These are phyloP conservation scores for Castanospermum australe DNA, from an alignment of 306 rosid genomes.

Conservation along the genomic window DNA sequence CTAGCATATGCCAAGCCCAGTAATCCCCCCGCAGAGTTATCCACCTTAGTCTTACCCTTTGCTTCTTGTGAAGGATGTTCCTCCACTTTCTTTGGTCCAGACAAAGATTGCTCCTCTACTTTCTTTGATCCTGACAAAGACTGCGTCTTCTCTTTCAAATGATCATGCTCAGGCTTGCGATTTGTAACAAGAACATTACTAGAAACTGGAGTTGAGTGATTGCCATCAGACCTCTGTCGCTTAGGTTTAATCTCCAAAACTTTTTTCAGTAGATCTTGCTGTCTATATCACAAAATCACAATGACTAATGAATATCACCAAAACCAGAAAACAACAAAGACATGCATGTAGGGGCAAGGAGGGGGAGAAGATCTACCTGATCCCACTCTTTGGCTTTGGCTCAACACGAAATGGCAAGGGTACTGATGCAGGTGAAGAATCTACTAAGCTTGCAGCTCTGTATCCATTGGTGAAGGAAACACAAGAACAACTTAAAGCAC, in stretches of 20 bases:
- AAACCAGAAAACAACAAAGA: background rate
- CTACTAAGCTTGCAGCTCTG: conserved; percentile 90
- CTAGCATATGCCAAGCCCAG: conserved; percentile 82
- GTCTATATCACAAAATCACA: conserved; percentile 49
- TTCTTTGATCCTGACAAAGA: conserved; percentile 20
- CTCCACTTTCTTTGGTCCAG: conserved; percentile 16
- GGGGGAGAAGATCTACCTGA: conserved; percentile 56
- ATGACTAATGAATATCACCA: background rate
- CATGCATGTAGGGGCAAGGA: background rate
- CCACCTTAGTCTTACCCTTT: conserved; percentile 35
- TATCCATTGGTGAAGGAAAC: conserved; percentile 61
- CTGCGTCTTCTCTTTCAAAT: conserved; percentile 35
- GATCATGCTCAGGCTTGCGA: conserved; percentile 21
- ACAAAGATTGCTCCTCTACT: conserved; percentile 30
- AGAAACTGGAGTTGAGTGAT: conserved; percentile 30
- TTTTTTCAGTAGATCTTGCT: conserved; percentile 84
- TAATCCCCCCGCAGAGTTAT: conserved; percentile 60
- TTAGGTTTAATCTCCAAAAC: conserved; percentile 92
- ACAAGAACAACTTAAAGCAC: conserved; percentile 21
- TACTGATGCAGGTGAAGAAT: conserved; percentile 83
- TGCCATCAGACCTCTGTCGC: conserved; percentile 53
- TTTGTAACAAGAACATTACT: conserved; percentile 13
- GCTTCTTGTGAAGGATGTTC: conserved; percentile 24
- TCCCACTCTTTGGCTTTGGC: conserved; percentile 92
- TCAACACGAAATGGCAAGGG: conserved; percentile 91